Base-by-base conservation (phyloP, 352 stramenopile genomes). In the Globisporangium takayamanum region DNA sequence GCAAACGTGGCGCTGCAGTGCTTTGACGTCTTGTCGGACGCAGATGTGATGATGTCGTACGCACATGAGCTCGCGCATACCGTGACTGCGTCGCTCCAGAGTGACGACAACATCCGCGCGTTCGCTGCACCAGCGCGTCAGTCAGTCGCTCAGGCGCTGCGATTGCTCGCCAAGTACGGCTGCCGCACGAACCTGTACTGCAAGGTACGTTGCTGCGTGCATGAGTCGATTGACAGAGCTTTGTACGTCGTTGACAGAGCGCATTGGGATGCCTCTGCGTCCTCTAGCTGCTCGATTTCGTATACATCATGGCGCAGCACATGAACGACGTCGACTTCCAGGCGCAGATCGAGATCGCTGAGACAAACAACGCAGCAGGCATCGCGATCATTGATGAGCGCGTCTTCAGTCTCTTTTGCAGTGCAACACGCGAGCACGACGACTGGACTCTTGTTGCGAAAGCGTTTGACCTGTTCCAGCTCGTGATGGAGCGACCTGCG, bases 1-100 rank as follows among this genome's bases (percentile, higher is more conserved):
- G 33, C 33, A 12, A 10, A 1, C 33, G 33, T 53, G 30, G 30
- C 45, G 14, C 54, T 51, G 28, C n/a, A 25, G 30, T 60, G 54
- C 30, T 42, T 60, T 16, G 20, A 53, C 14, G 18, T 60, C 25
- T 37, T 60, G 18, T 60, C 54, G 30, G 25, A 11, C 26, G 54
- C 42, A 22, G 54, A 60, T 30, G 45, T 36, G 11, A 53, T 60
- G 42, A 60, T 60, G 54, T 52, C 42, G 12, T 60, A 60, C 20
- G 18, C 44, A 4, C 52, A 44, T 44, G 54, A 60, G 54, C n/a
- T 60, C 15, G 42, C 20, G 20, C 12, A 45, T 5, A 18, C 45
- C 14, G 41, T 58, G 25, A n/a, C 2, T 7, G 39, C 5, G 1
- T 49, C 37, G 7, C 53, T 58, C 14, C 15, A 42, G 20, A 30